These are phyloP conservation scores for Colletotrichum siamense DNA, from an alignment of 2,329 filamentous ascomycete genomes.

Conservation along the genomic window DNA sequence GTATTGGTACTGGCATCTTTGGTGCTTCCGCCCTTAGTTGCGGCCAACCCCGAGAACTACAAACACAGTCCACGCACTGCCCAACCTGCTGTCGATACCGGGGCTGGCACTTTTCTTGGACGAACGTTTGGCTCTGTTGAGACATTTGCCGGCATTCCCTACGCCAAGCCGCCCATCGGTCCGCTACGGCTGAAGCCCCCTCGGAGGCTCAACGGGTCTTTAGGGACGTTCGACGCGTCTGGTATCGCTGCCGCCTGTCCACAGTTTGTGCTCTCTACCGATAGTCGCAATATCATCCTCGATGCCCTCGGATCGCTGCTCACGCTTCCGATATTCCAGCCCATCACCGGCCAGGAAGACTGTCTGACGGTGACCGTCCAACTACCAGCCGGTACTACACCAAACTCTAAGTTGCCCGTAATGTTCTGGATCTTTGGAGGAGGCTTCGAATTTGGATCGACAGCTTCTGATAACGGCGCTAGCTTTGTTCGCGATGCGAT, in stretches of 20 bases:
- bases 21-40: not conserved
- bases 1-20: not conserved
- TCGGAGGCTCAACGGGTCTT: constrained; percentile 56
- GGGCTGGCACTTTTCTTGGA: constrained; percentile 63
- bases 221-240: constrained; percentile 68
- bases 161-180: constrained; percentile 72
- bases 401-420: constrained; percentile 65
- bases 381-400: constrained; percentile 60
- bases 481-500: constrained; percentile 52
- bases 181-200: constrained; percentile 73
- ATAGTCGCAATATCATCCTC: constrained; percentile 40
- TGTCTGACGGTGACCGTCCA: constrained; percentile 68
- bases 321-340: constrained; percentile 64
- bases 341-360: constrained; percentile 63
- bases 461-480: constrained; percentile 57
- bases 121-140: constrained; percentile 57
- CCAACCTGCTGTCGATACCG: constrained; percentile 58
- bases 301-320: constrained; percentile 54
- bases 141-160: constrained; percentile 77
- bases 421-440: constrained; percentile 76
- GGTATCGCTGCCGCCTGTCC: constrained; percentile 69
- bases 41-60: not conserved
- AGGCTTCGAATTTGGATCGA: constrained; percentile 63
- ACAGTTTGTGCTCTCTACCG: constrained; percentile 69
- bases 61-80: not conserved